Conservation (phyloP, 2,329 filamentous ascomycete genomes). For the Exophiala spinifera region DNA sequence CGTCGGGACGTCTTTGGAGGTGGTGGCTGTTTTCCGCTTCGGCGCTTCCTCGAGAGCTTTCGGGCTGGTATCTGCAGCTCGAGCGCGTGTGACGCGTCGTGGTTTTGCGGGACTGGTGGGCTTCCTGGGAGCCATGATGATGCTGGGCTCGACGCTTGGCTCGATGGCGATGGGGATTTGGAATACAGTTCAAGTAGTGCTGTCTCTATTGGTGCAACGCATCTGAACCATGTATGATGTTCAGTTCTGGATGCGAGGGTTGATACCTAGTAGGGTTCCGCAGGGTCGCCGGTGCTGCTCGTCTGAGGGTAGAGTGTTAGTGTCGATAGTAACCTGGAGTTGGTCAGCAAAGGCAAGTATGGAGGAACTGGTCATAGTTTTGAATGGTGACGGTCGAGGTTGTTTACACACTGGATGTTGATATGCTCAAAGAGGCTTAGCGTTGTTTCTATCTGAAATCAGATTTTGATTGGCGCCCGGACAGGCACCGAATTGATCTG, state of each 20-base stretch:
- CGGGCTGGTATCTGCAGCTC: conserved; percentile 25
- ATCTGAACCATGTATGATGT: no score
- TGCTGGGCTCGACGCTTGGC: neutral
- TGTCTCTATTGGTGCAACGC: no score
- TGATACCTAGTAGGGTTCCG: no score
- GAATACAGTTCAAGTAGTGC: no score
- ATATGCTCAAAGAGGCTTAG: neutral
- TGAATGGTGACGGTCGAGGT: neutral
- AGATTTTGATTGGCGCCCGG: neutral
- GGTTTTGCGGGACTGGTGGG: conserved; percentile 32
- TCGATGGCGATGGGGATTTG: no score
- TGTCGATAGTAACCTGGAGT: neutral
- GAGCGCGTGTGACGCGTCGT: conserved; percentile 34
- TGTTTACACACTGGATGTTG: conserved; percentile 2
- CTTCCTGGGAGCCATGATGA: conserved; percentile 26
- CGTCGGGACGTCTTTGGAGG: conserved; percentile 12
- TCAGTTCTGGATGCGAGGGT: no score
- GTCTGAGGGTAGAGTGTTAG: no score
- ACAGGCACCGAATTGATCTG: neutral
- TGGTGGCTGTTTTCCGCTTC: conserved; percentile 13
- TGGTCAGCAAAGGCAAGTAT: neutral
- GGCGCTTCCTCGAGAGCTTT: conserved; percentile 10
- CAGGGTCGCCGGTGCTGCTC: no score
- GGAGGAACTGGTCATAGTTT: neutral
- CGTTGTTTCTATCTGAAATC: neutral